Base-by-base conservation (phyloP, 352 stramenopile genomes). In the Pythium brachiatum region DNA sequence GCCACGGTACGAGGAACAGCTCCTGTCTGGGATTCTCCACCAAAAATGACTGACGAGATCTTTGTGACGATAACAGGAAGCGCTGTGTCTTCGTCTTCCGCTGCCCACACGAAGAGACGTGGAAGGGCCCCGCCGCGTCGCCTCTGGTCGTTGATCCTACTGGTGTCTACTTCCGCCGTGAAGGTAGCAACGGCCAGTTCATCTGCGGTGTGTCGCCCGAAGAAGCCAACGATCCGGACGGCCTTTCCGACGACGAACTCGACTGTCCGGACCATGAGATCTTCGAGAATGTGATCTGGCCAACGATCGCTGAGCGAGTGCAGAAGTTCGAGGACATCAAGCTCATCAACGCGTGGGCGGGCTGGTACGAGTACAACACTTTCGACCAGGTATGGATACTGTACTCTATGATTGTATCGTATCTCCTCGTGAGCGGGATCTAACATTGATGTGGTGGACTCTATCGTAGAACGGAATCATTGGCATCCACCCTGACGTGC, bases 331-430 rank as follows among this genome's bases (percentile, higher is more conserved):
- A 95, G 55, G 78, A 76, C 32, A 85, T 95, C 64, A 93, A 95
- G 62, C 57, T 93, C 2, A n/a, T 90, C 25, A 88, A 76, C 41
- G 68, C 77, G 7, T 95, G 86, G 86, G 78, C 86, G 27, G 86
- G 86, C 8, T 95, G 84, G 68, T 95, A 95, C 68, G 86, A 95
- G 59, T 95, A 88, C 78, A 93, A 95, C 72, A 92, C 82, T 18
- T 87, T 93, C 27, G 86, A 95, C 68, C 86, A 88, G 74, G 78
- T 88, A 61, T 12, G 61, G 21, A n/a, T n/a, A n/a, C n/a, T n/a
- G n/a, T n/a, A 3, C 36, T 44, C 36, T 7, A 44, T 21, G 1
- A 3, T 18, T 1, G 6, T 13, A 11, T 44, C 15, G 16, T 9
- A 44, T 4, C 21, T 4, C 15, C 36, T 44, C 36, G 4, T 21